Evolutionary conservation across 768 basidiomycete species (phyloP).

Genomic region (Baorangia bicolor): DNA sequence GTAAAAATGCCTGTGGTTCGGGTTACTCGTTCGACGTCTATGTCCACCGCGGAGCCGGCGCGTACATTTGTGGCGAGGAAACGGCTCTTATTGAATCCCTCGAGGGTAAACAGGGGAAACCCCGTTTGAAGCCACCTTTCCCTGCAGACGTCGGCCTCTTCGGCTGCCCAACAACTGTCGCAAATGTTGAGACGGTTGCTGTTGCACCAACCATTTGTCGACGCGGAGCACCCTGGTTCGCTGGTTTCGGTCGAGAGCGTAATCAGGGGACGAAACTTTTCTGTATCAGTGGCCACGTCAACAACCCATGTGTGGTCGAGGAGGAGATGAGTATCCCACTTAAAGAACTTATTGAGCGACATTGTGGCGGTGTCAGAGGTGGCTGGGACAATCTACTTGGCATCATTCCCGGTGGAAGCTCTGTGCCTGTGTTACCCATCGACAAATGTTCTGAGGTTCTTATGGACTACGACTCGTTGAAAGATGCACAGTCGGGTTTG

Average conservation of each 20-base stretch:
- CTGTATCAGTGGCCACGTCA: slow-evolving; percentile 96
- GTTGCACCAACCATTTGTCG: slow-evolving; percentile 97
- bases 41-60: slow-evolving; percentile 96
- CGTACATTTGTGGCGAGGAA: slow-evolving; percentile 99
- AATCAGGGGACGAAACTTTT: slow-evolving; percentile 97
- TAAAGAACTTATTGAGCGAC: slow-evolving; percentile 92
- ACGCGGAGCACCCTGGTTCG: slow-evolving; percentile 88
- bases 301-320: slow-evolving; percentile 96
- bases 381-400: slow-evolving; percentile 98
- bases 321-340: slow-evolving; percentile 99
- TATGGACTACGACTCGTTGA: slow-evolving; percentile 98
- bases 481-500: slow-evolving; percentile 93
- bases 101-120: slow-evolving; percentile 98
- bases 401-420: slow-evolving; percentile 94
- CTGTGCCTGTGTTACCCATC: slow-evolving; percentile 89
- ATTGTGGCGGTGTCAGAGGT: slow-evolving; percentile 91
- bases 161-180: slow-evolving; percentile 95
- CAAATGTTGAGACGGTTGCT: slow-evolving; percentile 97
- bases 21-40: slow-evolving; percentile 98
- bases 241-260: slow-evolving; percentile 84
- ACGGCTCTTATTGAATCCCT: slow-evolving; percentile 96
- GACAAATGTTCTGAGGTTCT: slow-evolving; percentile 83
- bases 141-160: slow-evolving; percentile 98
- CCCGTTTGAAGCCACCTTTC: slow-evolving; percentile 96
- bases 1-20: slow-evolving; percentile 87